These are phyloP conservation scores for Cyclanthera cordifolia DNA, from an alignment of 306 rosid genomes.

Conservation along the genomic window DNA sequence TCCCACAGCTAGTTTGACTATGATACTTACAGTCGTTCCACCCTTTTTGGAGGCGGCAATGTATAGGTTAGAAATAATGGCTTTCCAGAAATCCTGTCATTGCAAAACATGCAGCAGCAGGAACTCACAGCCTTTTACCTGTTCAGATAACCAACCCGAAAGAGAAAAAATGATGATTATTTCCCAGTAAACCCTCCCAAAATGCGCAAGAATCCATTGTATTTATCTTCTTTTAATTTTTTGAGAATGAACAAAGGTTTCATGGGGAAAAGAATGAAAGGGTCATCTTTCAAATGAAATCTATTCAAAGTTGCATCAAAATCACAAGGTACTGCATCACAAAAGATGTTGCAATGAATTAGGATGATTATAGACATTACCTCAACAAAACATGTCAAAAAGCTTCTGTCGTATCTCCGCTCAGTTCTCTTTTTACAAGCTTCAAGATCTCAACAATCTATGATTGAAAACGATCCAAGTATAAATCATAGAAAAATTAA, in stretches of 20 bases:
- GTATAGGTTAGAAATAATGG: slow-evolving; percentile 5
- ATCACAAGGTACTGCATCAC: not conserved
- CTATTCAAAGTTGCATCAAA: not conserved
- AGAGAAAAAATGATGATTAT: not conserved
- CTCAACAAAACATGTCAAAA: slow-evolving; percentile 28
- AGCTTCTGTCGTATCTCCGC: slow-evolving; percentile 26
- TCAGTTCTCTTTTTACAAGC: slow-evolving; percentile 65
- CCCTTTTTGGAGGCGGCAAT: slow-evolving; percentile 3
- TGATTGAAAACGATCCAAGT: slow-evolving; percentile 10
- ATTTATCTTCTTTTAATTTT: not conserved
- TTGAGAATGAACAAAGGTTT: too few relatives aligned
- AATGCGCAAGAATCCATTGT: slow-evolving; percentile 1
- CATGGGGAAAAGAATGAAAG: too few relatives aligned
- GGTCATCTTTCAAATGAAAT: not conserved
- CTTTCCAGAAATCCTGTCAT: slow-evolving; percentile 5
- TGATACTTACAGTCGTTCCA: slow-evolving; percentile 8
- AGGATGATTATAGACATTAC: slow-evolving; percentile 22
- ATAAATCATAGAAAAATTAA: not conserved
- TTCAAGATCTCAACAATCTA: slow-evolving; percentile 68
- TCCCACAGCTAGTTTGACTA: not conserved
- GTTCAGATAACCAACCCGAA: slow-evolving; percentile 1
- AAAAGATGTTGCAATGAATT: not conserved
- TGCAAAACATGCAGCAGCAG: slow-evolving; percentile 3
- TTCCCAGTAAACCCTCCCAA: not conserved
- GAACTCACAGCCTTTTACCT: slow-evolving; percentile 1